Base-by-base conservation (phyloP, 805 yeast species). In the Wickerhamiella bombiphila region DNA sequence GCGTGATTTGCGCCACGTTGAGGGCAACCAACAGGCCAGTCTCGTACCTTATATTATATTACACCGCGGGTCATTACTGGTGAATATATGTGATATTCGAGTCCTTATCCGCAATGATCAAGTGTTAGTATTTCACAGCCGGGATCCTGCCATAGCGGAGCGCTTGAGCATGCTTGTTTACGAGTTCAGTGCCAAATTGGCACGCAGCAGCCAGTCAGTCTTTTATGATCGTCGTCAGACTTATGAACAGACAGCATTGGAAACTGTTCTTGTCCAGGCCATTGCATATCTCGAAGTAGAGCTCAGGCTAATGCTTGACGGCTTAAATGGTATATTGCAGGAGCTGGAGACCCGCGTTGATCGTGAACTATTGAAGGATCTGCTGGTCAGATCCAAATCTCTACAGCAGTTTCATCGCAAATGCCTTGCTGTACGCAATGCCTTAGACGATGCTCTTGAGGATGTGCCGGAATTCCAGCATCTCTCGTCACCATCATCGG, bases 1-100 rank as follows among this genome's bases (percentile, higher is more conserved):
- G 2, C 64, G 96, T 58, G 96, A 86, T 56, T 61, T 86, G 44
- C 60, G 96, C 22, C 85, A 81, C 52, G 77, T 86, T 37, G 94
- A 76, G 25, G 53, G 52, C 51, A 41, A 39, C 25, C 44, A 41
- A 22, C 64, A 76, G 3, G 65, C 80, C 1, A 62, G 72, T 28
- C 68, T 76, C 21, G 76, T 74, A 0, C 85, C 85, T 1, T 69
- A 72, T 28, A 72, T 76, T 36, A 70, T 75, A 51, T 74, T 74
- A 3, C 56, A 81, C 38, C 60, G 67, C 3, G 66, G 66, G 38
- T 68, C 74, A 44, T 72, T 76, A 5, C 59, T 76, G 22, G 68
- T 77, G 38, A 76, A 74, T 48, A 57, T 77, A 55, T 56, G 75
- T 33, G 77, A 74, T 45, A 66, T 76, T 36, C 72, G 76, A 44